These are phyloP conservation scores for Malassezia sympodialis DNA, from an alignment of 1,284 basidiomycete genomes.

Conservation along the genomic window DNA sequence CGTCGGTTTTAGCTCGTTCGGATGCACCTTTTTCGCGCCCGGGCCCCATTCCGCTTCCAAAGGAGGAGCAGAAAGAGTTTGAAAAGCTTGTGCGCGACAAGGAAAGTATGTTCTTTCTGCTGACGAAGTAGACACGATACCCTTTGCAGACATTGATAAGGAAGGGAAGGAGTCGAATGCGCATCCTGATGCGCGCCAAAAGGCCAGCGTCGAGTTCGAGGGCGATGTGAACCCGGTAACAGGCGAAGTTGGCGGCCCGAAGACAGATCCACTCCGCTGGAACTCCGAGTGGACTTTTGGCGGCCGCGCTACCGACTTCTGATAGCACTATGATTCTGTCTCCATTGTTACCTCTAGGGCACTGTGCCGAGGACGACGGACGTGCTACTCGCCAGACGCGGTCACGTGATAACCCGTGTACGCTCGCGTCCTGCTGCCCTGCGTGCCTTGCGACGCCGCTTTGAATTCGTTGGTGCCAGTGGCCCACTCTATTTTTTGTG, in stretches of 20 bases:
- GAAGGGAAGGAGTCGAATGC: conserved; percentile 14
- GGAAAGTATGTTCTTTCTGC: conserved; percentile 24
- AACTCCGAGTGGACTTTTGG: conserved; percentile 47
- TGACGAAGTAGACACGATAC: conserved; percentile 7
- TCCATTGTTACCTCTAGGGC: not conserved
- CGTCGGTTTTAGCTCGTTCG: not conserved
- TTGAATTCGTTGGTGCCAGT: not conserved
- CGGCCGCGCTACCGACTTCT: conserved; percentile 45
- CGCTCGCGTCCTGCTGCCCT: not conserved
- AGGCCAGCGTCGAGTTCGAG: conserved; percentile 51
- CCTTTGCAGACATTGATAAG: conserved; percentile 13
- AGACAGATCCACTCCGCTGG: conserved; percentile 53
- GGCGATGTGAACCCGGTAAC: conserved; percentile 55
- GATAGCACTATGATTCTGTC: not conserved
- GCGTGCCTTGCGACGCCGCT: not conserved
- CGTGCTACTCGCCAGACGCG: not conserved
- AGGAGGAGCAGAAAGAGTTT: conserved; percentile 50
- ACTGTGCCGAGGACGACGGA: not conserved
- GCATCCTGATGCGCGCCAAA: conserved; percentile 48
- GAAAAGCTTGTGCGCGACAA: conserved; percentile 47
- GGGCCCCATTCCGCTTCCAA: conserved; percentile 47
- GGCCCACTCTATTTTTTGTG: not conserved
- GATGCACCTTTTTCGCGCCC: conserved; percentile 41
- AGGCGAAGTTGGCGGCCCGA: conserved; percentile 55
- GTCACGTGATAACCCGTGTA: not conserved